Evolutionary conservation across 805 yeast species (phyloP), one percentile per base, ranked within the genome.

Genomic region (Pichia cabralensis): DNA sequence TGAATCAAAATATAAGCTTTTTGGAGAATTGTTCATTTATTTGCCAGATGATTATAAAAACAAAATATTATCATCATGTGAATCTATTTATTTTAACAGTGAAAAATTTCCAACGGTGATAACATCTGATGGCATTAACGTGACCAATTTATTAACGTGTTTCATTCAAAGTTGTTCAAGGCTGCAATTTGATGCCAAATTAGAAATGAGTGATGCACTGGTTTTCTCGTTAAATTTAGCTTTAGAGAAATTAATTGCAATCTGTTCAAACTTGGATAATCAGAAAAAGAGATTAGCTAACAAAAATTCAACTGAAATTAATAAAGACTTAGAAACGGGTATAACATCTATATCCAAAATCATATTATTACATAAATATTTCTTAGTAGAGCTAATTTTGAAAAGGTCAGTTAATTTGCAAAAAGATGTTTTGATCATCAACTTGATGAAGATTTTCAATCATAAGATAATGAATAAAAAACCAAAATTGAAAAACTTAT

Each of bases 321-420:
- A 39, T 11, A 39, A 35, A 30, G 53, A 49, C 20, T 31, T 55
- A 22, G 55, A 53, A 30, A 18, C 31, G 8, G 43, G 73, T 0
- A 60, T 75, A 6, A 63, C 71, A 7, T 58, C 74, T 19, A 62
- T 71, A 39, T 57, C 76, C 38, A 61, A 75, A 37, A 69, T 76
- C 12, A 55, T 76, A n/a, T 63, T 74, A 30, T 69, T 76, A 31
- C 82, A 76, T 49, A 72, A 71, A 46, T 50, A 56, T 3, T 62
- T 69, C 14, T 53, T 77, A 25, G 69, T 69, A 13, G 58, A 63
- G 6, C 49, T 68, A n/a, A 59, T 74, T 2, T 39, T 60, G 33
- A 65, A 62, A 31, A 52, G 68, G 49, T 46, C 66, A 38, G 44
- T 47, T 40, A 64, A 49, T 52, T 49, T 55, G 19, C 58, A 65